Conservation (phyloP, 805 yeast genomes). For the Yamadazyma ubonensis region DNA sequence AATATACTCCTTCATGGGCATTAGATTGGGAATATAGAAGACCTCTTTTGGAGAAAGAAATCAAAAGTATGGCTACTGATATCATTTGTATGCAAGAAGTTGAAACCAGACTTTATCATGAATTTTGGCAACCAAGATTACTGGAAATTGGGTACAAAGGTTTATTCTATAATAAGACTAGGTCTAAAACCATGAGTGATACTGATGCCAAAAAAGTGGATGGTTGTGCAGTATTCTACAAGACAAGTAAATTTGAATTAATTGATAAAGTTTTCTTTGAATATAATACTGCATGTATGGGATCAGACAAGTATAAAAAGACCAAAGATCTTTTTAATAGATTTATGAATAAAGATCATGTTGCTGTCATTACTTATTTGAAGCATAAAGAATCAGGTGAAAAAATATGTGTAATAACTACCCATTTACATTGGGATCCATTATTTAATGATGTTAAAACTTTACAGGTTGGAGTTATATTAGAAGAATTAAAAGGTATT, state of each 20-base stretch:
- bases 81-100: slow-evolving; percentile 93
- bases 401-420: slow-evolving; percentile 72
- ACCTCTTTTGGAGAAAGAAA: slow-evolving; percentile 70
- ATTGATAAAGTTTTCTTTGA: slow-evolving; percentile 74
- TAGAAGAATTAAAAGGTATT: slow-evolving; percentile 79
- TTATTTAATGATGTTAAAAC: slow-evolving; percentile 93
- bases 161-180: slow-evolving; percentile 78
- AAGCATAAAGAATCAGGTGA: slow-evolving; percentile 74
- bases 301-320: slow-evolving; percentile 82
- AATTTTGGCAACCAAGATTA: slow-evolving; percentile 79
- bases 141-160: slow-evolving; percentile 75
- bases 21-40: slow-evolving; percentile 89
- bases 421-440: slow-evolving; percentile 99
- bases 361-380: slow-evolving; percentile 75
- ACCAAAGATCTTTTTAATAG: slow-evolving; percentile 94
- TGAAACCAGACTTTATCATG: slow-evolving; percentile 81
- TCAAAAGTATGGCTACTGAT: slow-evolving; percentile 65
- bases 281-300: slow-evolving; percentile 77
- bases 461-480: slow-evolving; percentile 86
- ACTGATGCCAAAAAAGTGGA: slow-evolving; percentile 86
- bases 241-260: slow-evolving; percentile 63
- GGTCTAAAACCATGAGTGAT: slow-evolving; percentile 87
- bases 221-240: slow-evolving; percentile 96
- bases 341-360: slow-evolving; percentile 92
- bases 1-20: slow-evolving; percentile 97